Evolutionary conservation across 805 yeast species (phyloP).

Genomic region (Wickerhamiella sergipiensis): DNA sequence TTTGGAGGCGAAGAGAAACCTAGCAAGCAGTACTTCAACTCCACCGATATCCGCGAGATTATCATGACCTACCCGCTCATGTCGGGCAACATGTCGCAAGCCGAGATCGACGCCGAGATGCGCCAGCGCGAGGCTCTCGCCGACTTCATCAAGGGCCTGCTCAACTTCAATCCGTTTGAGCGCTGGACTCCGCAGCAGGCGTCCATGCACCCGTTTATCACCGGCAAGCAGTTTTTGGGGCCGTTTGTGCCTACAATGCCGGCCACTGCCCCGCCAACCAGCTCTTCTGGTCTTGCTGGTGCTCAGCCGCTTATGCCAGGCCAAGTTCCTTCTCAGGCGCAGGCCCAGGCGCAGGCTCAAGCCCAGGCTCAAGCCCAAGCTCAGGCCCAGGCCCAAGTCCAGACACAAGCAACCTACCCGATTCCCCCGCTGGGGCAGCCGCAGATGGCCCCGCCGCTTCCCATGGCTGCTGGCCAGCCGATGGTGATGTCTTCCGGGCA

Average conservation of each 20-base stretch:
- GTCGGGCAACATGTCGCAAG: slow-evolving; percentile 22
- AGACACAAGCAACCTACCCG: not conserved
- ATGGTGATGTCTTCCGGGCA: not conserved
- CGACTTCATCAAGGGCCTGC: slow-evolving; percentile 65
- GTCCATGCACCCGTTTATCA: slow-evolving; percentile 76
- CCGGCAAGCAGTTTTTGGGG: slow-evolving; percentile 41
- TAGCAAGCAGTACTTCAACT: slow-evolving; percentile 71
- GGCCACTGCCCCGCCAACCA: not conserved
- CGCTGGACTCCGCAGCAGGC: slow-evolving; percentile 98
- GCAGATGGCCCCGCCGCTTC: slow-evolving; percentile 1
- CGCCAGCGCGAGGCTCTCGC: slow-evolving; percentile 54
- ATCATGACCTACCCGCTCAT: slow-evolving; percentile 54
- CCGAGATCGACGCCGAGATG: slow-evolving; percentile 53
- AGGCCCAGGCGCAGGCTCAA: not conserved
- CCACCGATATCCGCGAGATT: slow-evolving; percentile 53
- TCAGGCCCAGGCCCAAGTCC: not conserved
- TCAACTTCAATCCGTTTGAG: slow-evolving; percentile 80
- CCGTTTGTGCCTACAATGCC: slow-evolving; percentile 17
- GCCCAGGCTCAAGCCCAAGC: not conserved
- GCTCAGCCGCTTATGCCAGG: too few species aligned
- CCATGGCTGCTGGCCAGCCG: not conserved
- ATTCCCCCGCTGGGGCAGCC: slow-evolving; percentile 7
- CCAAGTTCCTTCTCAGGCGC: too few species aligned
- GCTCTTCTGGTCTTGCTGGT: too few species aligned
- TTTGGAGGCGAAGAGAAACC: slow-evolving; percentile 46